phyloP scores from a whole-genome alignment of 192 early-diverging fungal species.

The Chytriomyces confervae region DNA sequence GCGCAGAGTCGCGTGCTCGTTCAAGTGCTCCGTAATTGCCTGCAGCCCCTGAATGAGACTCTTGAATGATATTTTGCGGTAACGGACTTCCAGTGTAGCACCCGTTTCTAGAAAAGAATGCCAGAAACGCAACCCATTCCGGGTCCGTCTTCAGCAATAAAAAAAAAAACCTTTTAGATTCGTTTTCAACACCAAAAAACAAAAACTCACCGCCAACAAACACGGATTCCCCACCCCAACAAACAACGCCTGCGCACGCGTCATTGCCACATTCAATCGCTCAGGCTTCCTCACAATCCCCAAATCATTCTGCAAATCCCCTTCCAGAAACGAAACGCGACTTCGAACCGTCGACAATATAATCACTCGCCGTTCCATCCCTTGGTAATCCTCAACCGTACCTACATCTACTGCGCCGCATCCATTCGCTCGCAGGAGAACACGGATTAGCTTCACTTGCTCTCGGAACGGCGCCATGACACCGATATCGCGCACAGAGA shows the following conservation, averaged over 20 bases:
- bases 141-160: constrained; percentile 11
- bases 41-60: neutral
- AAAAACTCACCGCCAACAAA: constrained; percentile 10
- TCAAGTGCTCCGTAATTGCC: constrained; percentile 2
- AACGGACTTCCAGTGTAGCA: constrained; percentile 23
- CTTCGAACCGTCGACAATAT: constrained; percentile 56
- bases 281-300: constrained; percentile 51
- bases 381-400: constrained; percentile 60
- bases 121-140: constrained; percentile 8
- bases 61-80: constrained; percentile 1
- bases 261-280: constrained; percentile 59
- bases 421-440: constrained; percentile 41
- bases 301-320: constrained; percentile 44
- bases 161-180: neutral
- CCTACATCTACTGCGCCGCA: constrained; percentile 47
- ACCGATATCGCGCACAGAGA: constrained; percentile 55
- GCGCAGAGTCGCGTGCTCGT: neutral
- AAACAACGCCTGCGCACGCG: constrained; percentile 45
- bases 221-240: constrained; percentile 32
- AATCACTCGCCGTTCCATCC: constrained; percentile 58
- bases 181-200: neutral
- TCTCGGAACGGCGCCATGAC: constrained; percentile 63
- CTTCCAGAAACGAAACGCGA: constrained; percentile 41
- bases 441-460: constrained; percentile 55
- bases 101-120: constrained; percentile 21